Percentiles rank a stretch among this genome's conserved stretches.
Evolutionary conservation across 2,329 filamentous ascomycete species (phyloP).

Genomic region (Botrytis elliptica): DNA sequence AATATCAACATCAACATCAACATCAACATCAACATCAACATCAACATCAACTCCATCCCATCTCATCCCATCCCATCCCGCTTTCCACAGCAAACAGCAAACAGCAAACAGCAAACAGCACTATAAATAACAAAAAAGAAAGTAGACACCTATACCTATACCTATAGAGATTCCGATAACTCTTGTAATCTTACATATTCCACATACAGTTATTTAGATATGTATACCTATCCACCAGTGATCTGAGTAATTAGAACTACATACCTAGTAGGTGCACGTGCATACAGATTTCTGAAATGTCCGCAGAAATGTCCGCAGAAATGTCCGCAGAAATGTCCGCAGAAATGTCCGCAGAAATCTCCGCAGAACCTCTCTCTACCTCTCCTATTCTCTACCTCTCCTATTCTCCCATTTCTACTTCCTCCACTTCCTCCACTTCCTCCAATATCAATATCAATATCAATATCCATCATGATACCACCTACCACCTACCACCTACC

Average conservation of each 20-base stretch:
- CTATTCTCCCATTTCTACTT: no score
- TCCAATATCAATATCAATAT: no score
- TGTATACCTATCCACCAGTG: not conserved
- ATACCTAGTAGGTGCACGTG: no score
- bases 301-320: not conserved
- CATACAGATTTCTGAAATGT: not conserved
- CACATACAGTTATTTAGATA: not conserved
- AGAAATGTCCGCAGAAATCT: not conserved
- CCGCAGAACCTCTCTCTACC: no score
- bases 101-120: not conserved
- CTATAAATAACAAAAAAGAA: not conserved
- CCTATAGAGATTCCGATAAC: not conserved
- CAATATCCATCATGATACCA: no score
- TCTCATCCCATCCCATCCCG: no score
- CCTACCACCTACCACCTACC: no score
- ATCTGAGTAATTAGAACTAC: not conserved
- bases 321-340: not conserved
- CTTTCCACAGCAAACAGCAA: not conserved
- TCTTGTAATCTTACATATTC: not conserved
- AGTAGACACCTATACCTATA: not conserved
- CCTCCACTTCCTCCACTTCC: no score
- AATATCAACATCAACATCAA: no score
- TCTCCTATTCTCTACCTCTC: no score
- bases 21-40: not conserved
- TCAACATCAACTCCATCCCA: not conserved